phyloP scores from a whole-genome alignment of 2,329 filamentous ascomycete species.

The Monosporascus sp. region DNA sequence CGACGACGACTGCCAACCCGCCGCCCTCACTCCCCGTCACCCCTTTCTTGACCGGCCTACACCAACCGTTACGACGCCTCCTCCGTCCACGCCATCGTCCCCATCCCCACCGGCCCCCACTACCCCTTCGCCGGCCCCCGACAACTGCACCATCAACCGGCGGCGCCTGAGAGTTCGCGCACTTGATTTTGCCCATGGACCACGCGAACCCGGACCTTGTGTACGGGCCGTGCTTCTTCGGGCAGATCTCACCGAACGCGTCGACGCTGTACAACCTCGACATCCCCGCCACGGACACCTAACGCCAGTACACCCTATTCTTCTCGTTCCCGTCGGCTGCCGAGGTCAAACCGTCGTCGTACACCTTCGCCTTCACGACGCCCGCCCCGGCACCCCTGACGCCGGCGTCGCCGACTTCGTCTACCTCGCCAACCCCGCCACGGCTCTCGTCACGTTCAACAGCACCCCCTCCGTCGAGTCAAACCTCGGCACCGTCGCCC shows the following conservation, averaged over 20 bases:
- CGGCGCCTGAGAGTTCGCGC: slow-evolving; percentile 48
- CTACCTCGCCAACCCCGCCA: slow-evolving; percentile 39
- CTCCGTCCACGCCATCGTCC: slow-evolving; percentile 10
- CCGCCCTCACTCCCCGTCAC: neutral
- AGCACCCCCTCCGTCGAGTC: slow-evolving; percentile 40
- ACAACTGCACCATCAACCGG: slow-evolving; percentile 34
- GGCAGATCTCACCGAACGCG: slow-evolving; percentile 45
- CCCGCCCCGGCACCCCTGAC: slow-evolving; percentile 46
- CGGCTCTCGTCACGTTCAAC: slow-evolving; percentile 43
- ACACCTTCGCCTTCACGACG: neutral
- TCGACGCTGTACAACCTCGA: slow-evolving; percentile 67
- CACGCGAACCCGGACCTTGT: slow-evolving; percentile 12
- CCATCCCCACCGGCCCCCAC: slow-evolving; percentile 1
- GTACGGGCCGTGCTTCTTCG: slow-evolving; percentile 48
- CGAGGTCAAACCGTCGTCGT: neutral
- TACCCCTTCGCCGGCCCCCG: neutral
- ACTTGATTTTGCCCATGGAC: slow-evolving; percentile 36
- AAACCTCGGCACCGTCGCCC: slow-evolving; percentile 35
- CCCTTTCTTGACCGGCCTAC: slow-evolving; percentile 1
- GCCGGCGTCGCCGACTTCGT: slow-evolving; percentile 46
- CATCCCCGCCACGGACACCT: slow-evolving; percentile 46
- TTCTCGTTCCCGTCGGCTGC: slow-evolving; percentile 53
- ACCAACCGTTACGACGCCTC: slow-evolving; percentile 8
- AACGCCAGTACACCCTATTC: slow-evolving; percentile 56
- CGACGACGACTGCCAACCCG: neutral